Evolutionary conservation across 768 basidiomycete species (phyloP).

Genomic region (Agrocybe pediades): DNA sequence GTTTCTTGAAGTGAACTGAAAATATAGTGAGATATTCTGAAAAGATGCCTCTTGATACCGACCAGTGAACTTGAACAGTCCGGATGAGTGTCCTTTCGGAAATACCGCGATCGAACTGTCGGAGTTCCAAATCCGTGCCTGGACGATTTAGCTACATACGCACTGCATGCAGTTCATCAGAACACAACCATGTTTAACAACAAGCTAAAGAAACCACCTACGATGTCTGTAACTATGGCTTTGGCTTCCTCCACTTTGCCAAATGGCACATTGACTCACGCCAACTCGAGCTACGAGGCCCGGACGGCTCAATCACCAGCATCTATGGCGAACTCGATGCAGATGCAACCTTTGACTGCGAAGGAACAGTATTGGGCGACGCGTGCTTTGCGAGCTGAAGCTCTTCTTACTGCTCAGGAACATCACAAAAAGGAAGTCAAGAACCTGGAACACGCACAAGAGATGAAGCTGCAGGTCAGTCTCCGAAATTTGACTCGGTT

Average conservation of each 20-base stretch:
- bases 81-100: too few relatives aligned
- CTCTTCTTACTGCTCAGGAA: slow-evolving; percentile 50
- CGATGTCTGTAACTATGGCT: slow-evolving; percentile 11
- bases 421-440: slow-evolving; percentile 52
- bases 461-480: slow-evolving; percentile 49
- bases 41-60: too few relatives aligned
- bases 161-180: too few relatives aligned
- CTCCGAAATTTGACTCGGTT: background rate
- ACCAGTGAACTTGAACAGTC: too few relatives aligned
- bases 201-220: slow-evolving; percentile 8
- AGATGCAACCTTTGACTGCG: slow-evolving; percentile 24
- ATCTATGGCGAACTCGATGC: too few relatives aligned
- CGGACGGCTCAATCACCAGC: too few relatives aligned
- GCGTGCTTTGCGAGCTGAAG: slow-evolving; percentile 67
- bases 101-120: too few relatives aligned
- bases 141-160: too few relatives aligned
- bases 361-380: slow-evolving; percentile 68
- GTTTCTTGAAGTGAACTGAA: too few relatives aligned
- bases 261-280: background rate
- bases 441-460: slow-evolving; percentile 39
- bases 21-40: too few relatives aligned
- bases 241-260: slow-evolving; percentile 4
- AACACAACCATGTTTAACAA: slow-evolving; percentile 2
- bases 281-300: background rate
- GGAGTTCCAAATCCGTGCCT: too few relatives aligned